Evolutionary conservation across 192 early-diverging fungal species (phyloP), one percentile per base, ranked within the genome.

Genomic region (Backusella psychrophila): DNA sequence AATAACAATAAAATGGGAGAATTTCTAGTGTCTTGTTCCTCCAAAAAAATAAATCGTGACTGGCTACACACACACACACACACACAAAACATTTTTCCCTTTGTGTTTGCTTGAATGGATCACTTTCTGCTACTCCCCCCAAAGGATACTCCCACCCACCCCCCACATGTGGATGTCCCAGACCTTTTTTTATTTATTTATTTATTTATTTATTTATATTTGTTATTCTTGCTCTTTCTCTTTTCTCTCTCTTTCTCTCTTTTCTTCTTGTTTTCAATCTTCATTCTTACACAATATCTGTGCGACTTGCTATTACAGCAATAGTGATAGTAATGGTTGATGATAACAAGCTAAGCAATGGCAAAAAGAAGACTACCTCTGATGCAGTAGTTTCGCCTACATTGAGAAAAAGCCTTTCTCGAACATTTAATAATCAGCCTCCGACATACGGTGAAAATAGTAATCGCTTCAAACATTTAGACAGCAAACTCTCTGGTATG

Each of bases 391-490:
- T 41, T 11, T 41, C 23, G 15, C 42, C 70, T 49, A 6, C 42
- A 19, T 23, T 71, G 5, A 71, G 49, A 71, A 71, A 71, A 17
- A 49, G 42, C 19, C 35, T 71, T 29, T 71, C 70, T 49, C 70
- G 70, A 49, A 71, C 26, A 29, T 44, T 44, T 33, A 71, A 31
- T 17, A 71, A 29, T 71, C 12, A 29, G 7, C 31, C 68, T 23
- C 68, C 68, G 42, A 49, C 39, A 33, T 41, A 15, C 41, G 17
- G 26, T 49, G 26, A 31, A 31, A 70, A 26, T 41, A 44, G 23
- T 26, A 41, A 49, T 49, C 44, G 26, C 21, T 71, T 41, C 70
- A 46, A 71, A 71, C 70, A 63, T 49, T 44, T 49, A 71, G 70
- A 49, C 8, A 71, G 21, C 49, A 41, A 29, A 9, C 23, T 71